Evolutionary conservation across 2,329 filamentous ascomycete genomes (phyloP), one percentile per base, ranked within the genome.

Genomic region (Verticillium albo-atrum): DNA sequence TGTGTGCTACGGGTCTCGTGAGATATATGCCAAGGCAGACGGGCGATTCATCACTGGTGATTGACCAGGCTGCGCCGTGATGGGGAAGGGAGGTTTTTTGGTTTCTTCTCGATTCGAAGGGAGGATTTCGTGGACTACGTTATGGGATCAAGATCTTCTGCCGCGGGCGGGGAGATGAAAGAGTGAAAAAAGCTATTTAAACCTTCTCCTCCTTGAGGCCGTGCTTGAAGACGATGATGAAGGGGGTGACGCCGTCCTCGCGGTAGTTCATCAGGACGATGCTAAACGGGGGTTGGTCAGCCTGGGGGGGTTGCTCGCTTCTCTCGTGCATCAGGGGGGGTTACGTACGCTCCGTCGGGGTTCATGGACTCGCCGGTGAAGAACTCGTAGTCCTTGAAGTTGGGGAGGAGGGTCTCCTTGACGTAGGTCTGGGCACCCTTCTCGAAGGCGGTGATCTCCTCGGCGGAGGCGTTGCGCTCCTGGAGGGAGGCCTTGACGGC

Each of bases 331-430:
- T 10, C 7, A 32, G 2, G 30, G 30, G 30, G 30, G 30, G 30
- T 14, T 10, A 47, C 37, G 72, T 82, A 95, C 95, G 97, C 96
- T 82, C 89, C 93, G 72, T 97, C 91, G 70, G 90, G 88, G 79
- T 96, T 86, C 91, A 96, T 96, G 70, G 87, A 89, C 83, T 95
- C 89, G 80, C 94, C 93, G 70, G 90, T 91, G 79, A 90, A 90
- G 79, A 97, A 94, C 77, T 98, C 94, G 77, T 89, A 96, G 83
- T 98, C 91, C 82, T 96, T 93, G 85, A 97, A 97, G 81, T 91
- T 94, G 75, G 74, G 79, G 61, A 89, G 81, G 67, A 97, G 83
- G 73, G 85, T 86, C 82, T 91, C 89, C 85, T 96, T 97, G 77
- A 91, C 89, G 74, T 86, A 96, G 59, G 67, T 77, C 65, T 80